Conservation (phyloP, 495 filamentous ascomycete genomes). For the Penicillium verhagenii region DNA sequence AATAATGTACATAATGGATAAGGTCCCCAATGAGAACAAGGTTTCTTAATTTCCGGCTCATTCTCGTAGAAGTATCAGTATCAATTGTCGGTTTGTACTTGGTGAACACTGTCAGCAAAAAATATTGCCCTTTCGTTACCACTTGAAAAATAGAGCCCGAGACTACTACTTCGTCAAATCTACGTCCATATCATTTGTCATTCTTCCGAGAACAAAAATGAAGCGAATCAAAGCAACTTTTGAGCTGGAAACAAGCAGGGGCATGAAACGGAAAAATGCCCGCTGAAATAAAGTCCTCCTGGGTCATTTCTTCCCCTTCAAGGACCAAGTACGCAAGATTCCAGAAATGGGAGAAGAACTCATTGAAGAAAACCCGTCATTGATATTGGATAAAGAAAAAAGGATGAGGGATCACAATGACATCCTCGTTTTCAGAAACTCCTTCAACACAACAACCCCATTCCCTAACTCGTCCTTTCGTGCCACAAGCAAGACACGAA, state of each 20-base stretch:
- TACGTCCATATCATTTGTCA: neutral
- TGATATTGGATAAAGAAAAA: conserved; percentile 36
- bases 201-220: neutral
- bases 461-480: conserved; percentile 22
- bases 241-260: neutral
- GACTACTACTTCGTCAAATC: too few relatives aligned
- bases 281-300: neutral
- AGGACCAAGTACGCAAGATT: neutral
- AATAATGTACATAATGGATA: neutral
- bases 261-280: neutral
- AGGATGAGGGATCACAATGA: conserved; percentile 30
- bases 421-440: conserved; percentile 31
- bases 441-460: conserved; percentile 30
- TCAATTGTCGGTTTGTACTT: too few relatives aligned
- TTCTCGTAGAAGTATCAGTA: too few relatives aligned
- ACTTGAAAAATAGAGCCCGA: too few relatives aligned
- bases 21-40: neutral
- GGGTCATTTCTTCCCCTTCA: neutral
- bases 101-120: too few relatives aligned
- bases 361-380: conserved; percentile 37
- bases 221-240: neutral
- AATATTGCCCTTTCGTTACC: too few relatives aligned
- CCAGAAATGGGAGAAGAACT: neutral
- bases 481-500: conserved; percentile 23
- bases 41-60: too few relatives aligned